Base-by-base conservation (phyloP, 495 filamentous ascomycete genomes). In the Aspergillus saccharolyticus region DNA sequence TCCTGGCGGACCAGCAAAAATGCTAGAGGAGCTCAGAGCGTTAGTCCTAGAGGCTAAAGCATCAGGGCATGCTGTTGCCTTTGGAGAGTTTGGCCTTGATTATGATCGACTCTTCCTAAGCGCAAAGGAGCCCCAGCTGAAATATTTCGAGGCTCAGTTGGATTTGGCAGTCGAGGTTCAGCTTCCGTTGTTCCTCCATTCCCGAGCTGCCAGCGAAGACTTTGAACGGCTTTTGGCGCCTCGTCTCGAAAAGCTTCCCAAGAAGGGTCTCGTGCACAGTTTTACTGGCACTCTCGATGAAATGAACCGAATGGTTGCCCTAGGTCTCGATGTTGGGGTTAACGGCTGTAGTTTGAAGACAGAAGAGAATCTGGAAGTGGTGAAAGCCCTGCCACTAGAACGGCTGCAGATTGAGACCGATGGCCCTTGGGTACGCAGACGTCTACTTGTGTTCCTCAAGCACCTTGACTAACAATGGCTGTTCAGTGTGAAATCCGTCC, bases 281-380 rank as follows among this genome's bases (percentile, higher is more conserved):
- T 97, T 97, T 66, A 96, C 92, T 0, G 92, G 92, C 3, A 91
- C 89, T 0, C 67, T 83, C 25, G 87, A 87, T 16, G 92, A 97
- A 68, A 90, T 95, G 89, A 68, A 76, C 51, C 79, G 85, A 54
- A 72, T 96, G 52, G 82, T 92, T 56, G 83, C 82, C 7, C 64
- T 91, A 49, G 91, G 90, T 3, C 73, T 96, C 43, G 85, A 96
- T 66, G 81, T 97, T 51, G 90, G 92, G 18, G 79, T 95, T 22
- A 97, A 97, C 65, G 92, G 92, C 19, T 96, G 92, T 69, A 90
- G 87, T 63, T 81, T 97, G 78, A 96, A 96, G 75, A 96, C 90
- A 1, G 87, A 85, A 16, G 90, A 94, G 68, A 96, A 96, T 57
- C 77, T 95, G 18, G 85, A 80, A 7, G 90, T 96, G 4, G 89